These are phyloP conservation scores for Tulasnella sp. DNA, from an alignment of 768 basidiomycete species.

Conservation along the genomic window DNA sequence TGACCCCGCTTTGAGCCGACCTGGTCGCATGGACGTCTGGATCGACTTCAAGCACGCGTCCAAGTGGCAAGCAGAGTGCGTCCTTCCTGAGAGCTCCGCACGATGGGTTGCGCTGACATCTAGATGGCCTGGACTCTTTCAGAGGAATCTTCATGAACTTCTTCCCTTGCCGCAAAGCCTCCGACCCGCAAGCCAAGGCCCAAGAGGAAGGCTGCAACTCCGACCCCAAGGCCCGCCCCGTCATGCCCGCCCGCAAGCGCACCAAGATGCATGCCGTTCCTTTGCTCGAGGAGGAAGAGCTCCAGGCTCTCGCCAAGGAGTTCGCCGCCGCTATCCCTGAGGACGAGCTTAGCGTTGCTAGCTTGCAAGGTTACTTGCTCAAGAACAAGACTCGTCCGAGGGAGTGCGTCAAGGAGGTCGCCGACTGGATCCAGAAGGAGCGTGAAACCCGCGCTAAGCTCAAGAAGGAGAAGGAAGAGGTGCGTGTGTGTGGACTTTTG, in stretches of 20 bases:
- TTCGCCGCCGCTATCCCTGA: conserved; percentile 83
- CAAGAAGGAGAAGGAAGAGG: conserved; percentile 60
- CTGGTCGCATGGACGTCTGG: conserved; percentile 84
- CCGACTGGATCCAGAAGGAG: conserved; percentile 69
- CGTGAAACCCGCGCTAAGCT: conserved; percentile 79
- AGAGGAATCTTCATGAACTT: conserved; percentile 86
- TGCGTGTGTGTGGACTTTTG: background rate
- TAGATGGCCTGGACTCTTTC: too few species aligned
- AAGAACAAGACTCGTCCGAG: conserved; percentile 85
- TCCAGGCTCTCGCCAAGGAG: conserved; percentile 69
- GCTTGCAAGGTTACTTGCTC: conserved; percentile 74
- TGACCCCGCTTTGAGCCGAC: conserved; percentile 54
- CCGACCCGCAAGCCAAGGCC: conserved; percentile 29
- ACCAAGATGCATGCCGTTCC: conserved; percentile 53
- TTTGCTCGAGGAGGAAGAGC: conserved; percentile 68
- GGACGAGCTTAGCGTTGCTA: conserved; percentile 80
- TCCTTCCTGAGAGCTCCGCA: too few species aligned
- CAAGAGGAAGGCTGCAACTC: conserved; percentile 23
- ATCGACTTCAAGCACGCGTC: conserved; percentile 85
- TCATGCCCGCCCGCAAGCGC: conserved; percentile 61
- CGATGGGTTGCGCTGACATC: too few species aligned
- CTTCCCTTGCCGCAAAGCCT: conserved; percentile 65
- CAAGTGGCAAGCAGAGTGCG: conserved; percentile 77
- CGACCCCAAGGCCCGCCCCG: conserved; percentile 59
- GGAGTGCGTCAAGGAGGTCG: conserved; percentile 77